Evolutionary conservation across 345 rosid genomes (phyloP).

Genomic region (Atalantia buxifolia): DNA sequence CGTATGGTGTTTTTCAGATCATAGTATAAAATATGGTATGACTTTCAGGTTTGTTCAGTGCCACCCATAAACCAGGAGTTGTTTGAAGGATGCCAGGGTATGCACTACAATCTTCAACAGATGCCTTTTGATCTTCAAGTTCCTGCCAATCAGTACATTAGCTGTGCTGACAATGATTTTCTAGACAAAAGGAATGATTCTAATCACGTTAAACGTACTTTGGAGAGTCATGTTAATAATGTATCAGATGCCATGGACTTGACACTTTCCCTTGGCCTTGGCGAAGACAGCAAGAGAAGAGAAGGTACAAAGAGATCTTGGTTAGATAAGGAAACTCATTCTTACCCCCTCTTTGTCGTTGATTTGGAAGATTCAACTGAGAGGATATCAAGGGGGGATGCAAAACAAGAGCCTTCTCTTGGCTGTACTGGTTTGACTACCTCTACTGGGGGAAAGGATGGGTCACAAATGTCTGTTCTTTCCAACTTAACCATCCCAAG

Average conservation of each 20-base stretch:
- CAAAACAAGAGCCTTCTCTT: conserved; percentile 12
- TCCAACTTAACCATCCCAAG: conserved; percentile 19
- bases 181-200: conserved; percentile 11
- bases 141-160: conserved; percentile 29
- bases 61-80: conserved; percentile 10
- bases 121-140: conserved; percentile 29
- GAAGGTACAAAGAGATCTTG: conserved; percentile 5
- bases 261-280: conserved; percentile 38
- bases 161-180: conserved; percentile 13
- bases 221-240: background rate
- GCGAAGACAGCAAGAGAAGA: conserved; percentile 17
- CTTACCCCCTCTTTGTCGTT: conserved; percentile 16
- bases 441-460: conserved; percentile 12
- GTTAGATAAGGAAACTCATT: conserved; percentile 16
- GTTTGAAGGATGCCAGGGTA: conserved; percentile 8
- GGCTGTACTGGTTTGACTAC: conserved; percentile 11
- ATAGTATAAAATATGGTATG: background rate
- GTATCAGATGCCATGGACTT: conserved; percentile 25
- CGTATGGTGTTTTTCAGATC: background rate
- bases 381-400: background rate
- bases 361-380: conserved; percentile 36
- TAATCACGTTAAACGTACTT: conserved; percentile 5
- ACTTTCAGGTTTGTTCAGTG: conserved; percentile 26
- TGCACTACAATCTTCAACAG: conserved; percentile 15
- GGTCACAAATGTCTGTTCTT: conserved; percentile 10